Conservation (phyloP, 192 early-diverging fungal species). For the Coemansia sp. region DNA sequence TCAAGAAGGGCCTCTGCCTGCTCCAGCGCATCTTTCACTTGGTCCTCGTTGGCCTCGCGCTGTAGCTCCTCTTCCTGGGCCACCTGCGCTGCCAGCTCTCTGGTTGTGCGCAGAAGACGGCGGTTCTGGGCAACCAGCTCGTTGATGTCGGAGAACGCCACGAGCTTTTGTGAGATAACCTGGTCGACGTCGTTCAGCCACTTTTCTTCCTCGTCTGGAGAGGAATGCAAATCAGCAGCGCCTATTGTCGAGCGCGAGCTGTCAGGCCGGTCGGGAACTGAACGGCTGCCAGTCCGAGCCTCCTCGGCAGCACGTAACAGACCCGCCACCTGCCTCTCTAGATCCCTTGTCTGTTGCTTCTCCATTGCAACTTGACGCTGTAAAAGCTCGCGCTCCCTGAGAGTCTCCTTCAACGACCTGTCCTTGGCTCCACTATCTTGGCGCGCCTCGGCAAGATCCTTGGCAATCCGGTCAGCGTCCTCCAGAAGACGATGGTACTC, state of each 20-base stretch:
- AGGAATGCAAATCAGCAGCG: slow-evolving; percentile 5
- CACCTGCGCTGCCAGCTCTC: slow-evolving; percentile 57
- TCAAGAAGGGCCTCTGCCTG: slow-evolving; percentile 60
- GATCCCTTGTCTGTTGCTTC: slow-evolving; percentile 59
- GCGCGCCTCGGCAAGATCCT: slow-evolving; percentile 46
- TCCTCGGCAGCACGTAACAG: slow-evolving; percentile 59
- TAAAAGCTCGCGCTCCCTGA: slow-evolving; percentile 50
- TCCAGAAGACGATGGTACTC: slow-evolving; percentile 55
- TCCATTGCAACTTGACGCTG: slow-evolving; percentile 44
- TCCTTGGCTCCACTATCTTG: slow-evolving; percentile 37
- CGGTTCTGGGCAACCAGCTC: slow-evolving; percentile 65
- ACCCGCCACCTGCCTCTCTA: slow-evolving; percentile 57
- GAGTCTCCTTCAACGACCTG: slow-evolving; percentile 24
- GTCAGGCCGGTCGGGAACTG: slow-evolving; percentile 34
- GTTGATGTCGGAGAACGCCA: slow-evolving; percentile 55
- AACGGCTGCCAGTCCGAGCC: slow-evolving; percentile 47
- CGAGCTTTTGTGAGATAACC: slow-evolving; percentile 58
- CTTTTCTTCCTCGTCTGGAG: slow-evolving; percentile 24
- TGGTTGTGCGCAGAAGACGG: slow-evolving; percentile 59
- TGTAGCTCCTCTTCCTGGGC: slow-evolving; percentile 52
- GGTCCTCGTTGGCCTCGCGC: slow-evolving; percentile 44
- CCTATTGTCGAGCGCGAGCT: slow-evolving; percentile 1
- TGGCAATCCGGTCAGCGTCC: slow-evolving; percentile 57
- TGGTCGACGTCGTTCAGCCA: slow-evolving; percentile 51
- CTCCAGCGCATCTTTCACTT: slow-evolving; percentile 55